Evolutionary conservation across 1,284 basidiomycete species (phyloP).

Genomic region (Trichosporon asahii): DNA sequence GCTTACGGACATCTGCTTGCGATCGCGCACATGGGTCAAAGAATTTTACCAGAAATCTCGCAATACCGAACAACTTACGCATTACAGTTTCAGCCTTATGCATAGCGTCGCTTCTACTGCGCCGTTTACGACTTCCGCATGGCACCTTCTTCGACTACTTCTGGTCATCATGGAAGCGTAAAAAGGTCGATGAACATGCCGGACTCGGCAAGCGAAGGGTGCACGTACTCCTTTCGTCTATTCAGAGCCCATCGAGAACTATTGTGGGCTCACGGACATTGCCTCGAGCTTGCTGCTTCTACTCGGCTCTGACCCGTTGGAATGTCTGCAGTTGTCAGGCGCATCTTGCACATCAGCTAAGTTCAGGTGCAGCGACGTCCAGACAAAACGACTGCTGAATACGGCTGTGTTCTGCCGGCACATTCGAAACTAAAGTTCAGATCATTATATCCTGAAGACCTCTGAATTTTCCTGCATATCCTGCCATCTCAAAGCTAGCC

Average conservation of each 20-base stretch:
- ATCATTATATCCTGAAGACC: neutral
- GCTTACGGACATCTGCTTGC: neutral
- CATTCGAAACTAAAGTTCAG: neutral
- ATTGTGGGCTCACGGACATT: neutral
- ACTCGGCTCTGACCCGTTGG: neutral
- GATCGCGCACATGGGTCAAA: neutral
- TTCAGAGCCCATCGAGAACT: neutral
- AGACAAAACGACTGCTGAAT: neutral
- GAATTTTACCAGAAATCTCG: neutral
- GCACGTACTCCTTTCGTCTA: neutral
- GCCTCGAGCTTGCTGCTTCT: neutral
- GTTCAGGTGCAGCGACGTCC: neutral
- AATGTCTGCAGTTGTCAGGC: neutral
- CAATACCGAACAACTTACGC: neutral
- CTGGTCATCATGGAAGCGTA: too few species aligned
- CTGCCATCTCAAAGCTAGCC: neutral
- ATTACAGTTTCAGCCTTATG: neutral
- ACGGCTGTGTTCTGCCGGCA: neutral
- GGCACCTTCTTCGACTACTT: neutral
- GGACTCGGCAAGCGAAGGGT: too few species aligned
- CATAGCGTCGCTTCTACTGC: neutral
- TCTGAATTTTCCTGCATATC: neutral
- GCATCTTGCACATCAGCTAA: neutral
- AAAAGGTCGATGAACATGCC: too few species aligned
- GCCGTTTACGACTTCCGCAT: neutral